Base-by-base conservation (phyloP, 305 asterid genomes). In the Fraxinus greggii region DNA sequence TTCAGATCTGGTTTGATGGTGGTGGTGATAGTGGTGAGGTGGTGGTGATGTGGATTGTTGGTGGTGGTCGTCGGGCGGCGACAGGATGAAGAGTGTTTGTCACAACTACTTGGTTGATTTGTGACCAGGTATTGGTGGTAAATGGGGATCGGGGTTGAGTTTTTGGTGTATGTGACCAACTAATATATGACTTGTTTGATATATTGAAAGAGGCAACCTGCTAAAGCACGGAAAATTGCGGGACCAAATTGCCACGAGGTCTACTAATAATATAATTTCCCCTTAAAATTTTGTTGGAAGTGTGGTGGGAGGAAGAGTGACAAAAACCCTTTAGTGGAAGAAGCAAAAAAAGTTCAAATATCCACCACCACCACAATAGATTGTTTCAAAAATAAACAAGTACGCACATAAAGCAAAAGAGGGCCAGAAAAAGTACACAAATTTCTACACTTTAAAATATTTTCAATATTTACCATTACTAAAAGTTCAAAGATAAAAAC, bases 341-440 rank as follows among this genome's bases (percentile, higher is more conserved):
- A 93, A 0, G 97, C 97, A 83, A 92, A 98, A 85, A 95, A 95
- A 24, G 97, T 94, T 0, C 97, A 95, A 36, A 92, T 67, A 61
- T 61, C 5, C 72, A 61, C 72, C 0, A 26, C 32, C 26, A n/a
- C 61, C 23, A 61, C 72, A 61, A 21, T 7, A 21, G 33, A 65
- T 4, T 28, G 31, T 26, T 65, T 65, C 19, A 7, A 26, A 26
- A 65, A 26, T 9, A 24, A 24, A 65, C 73, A 28, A 24, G 6
- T 12, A 65, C 10, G 73, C 33, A 65, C 36, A 65, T 28, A 24
- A 65, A 28, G 69, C 13, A 59, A 21, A 7, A 51, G 61, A 17
- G n/a, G 54, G 67, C 7, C 12, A 56, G 67, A 56, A 21, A 19
- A 56, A 56, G 4, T 19, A 6, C 13, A 59, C 69, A 6, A 59